These are phyloP conservation scores for Lactarius pseudohatsudake DNA, from an alignment of 768 basidiomycete species.

Conservation along the genomic window DNA sequence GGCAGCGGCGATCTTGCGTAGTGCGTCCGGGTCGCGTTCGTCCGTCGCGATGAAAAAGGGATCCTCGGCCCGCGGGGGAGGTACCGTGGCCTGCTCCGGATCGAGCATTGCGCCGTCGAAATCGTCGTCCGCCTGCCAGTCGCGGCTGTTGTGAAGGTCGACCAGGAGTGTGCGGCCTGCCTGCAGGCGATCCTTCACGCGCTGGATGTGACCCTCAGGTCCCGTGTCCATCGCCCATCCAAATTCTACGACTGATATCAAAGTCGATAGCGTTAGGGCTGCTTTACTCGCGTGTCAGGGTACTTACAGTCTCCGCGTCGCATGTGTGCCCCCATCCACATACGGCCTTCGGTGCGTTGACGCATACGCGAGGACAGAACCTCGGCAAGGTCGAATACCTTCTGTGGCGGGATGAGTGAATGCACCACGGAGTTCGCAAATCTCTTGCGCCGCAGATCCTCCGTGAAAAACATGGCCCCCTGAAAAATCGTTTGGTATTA, in stretches of 20 bases:
- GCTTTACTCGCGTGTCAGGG: not conserved
- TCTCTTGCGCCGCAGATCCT: not conserved
- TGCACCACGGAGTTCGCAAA: constrained; percentile 22
- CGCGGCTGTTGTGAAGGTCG: not conserved
- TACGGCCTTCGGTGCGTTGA: constrained; percentile 35
- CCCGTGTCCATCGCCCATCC: constrained; percentile 40
- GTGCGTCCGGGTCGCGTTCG: constrained; percentile 40
- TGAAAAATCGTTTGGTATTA: not conserved
- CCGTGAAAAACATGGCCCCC: constrained; percentile 29
- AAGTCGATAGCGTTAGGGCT: constrained; percentile 9
- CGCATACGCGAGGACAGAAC: constrained; percentile 39
- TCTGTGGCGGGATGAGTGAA: constrained; percentile 1
- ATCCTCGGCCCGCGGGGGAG: constrained; percentile 19
- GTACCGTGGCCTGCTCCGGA: constrained; percentile 8
- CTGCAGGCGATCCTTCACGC: constrained; percentile 34
- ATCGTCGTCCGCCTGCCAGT: constrained; percentile 14
- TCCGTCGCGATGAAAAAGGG: constrained; percentile 41
- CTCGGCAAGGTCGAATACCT: constrained; percentile 35
- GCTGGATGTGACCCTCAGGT: constrained; percentile 40
- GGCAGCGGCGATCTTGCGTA: constrained; percentile 36
- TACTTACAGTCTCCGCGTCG: constrained; percentile 45
- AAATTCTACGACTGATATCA: constrained; percentile 33
- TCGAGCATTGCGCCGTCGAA: constrained; percentile 7
- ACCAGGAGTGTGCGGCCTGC: constrained; percentile 35
- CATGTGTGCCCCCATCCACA: constrained; percentile 47